Evolutionary conservation across 805 yeast species (phyloP).

Genomic region (Debaryomyces castellii): DNA sequence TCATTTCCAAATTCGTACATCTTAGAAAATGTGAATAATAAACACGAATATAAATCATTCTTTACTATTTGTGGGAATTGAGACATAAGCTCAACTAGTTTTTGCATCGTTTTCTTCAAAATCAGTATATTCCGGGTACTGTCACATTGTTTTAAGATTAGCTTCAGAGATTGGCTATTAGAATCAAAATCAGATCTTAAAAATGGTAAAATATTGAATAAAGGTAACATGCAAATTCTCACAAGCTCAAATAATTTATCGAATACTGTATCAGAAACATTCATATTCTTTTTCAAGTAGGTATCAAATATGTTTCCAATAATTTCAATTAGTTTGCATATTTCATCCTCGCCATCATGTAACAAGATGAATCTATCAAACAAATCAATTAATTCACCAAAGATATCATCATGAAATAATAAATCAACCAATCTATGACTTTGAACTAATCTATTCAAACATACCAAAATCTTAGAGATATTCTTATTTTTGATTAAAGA

Average conservation of each 20-base stretch:
- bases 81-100: slow-evolving; percentile 61
- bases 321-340: slow-evolving; percentile 48
- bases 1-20: slow-evolving; percentile 47
- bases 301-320: slow-evolving; percentile 29
- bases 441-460: slow-evolving; percentile 49
- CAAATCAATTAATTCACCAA: slow-evolving; percentile 72
- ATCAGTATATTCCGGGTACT: slow-evolving; percentile 39
- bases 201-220: slow-evolving; percentile 61
- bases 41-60: slow-evolving; percentile 68
- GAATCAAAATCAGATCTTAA: slow-evolving; percentile 47
- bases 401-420: slow-evolving; percentile 64
- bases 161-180: slow-evolving; percentile 21
- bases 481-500: slow-evolving; percentile 52
- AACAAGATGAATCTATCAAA: slow-evolving; percentile 69
- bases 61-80: slow-evolving; percentile 68
- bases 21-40: slow-evolving; percentile 60
- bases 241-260: slow-evolving; percentile 82
- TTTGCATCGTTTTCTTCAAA: slow-evolving; percentile 48
- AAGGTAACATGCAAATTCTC: slow-evolving; percentile 63
- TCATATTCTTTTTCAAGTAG: slow-evolving; percentile 33
- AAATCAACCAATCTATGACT: slow-evolving; percentile 56
- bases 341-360: slow-evolving; percentile 58
- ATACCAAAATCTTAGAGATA: slow-evolving; percentile 51
- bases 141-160: slow-evolving; percentile 26
- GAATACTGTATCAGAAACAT: slow-evolving; percentile 47